Base-by-base conservation (phyloP, 306 rosid species). In the Lathyrus oleraceus region DNA sequence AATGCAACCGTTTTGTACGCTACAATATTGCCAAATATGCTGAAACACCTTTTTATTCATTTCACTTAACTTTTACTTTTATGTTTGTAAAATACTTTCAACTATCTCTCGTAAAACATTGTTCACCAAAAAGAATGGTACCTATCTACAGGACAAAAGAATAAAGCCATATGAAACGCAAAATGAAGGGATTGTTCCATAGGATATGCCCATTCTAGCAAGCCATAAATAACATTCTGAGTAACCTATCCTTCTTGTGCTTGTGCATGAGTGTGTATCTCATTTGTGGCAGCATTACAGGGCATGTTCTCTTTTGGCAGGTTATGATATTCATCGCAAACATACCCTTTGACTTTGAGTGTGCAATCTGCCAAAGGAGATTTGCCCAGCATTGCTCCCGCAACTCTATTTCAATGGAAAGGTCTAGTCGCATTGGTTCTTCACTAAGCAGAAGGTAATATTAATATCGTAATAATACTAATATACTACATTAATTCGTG, bases 251-350 rank as follows among this genome's bases (percentile, higher is more conserved):
- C 12, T 21, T 38, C 0, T 4, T 67, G 62, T 56, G 51, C 1
- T 10, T 67, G 62, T 56, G 51, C 35, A 40, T 20, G 19, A 63
- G 52, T 57, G 48, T 43, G 40, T 39, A 32, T 53, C 32, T 5
- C 62, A n/a, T 38, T 76, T 69, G 88, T 59, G 66, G 67, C 15
- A 78, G 84, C 74, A 85, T 88, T 76, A 80, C 89, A 67, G 95
- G 87, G 86, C 81, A 76, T 81, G 53, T 73, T 76, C 83, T 83
- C 77, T 72, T 52, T 84, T 84, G 94, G 88, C 90, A 79, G 86
- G 38, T 40, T 51, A 10, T 36, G 9, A 30, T 36, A 32, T 6
- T 25, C 3, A 49, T 73, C 19, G 25, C 4, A 4, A 10, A 21
- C 73, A 44, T 45, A 76, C 76, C 16, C 61, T 44, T 60, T 48